Percentiles rank a stretch among this genome's conserved stretches.
These are phyloP conservation scores for Wickerhamomyces sydowiorum DNA, from an alignment of 805 yeast species.

Conservation along the genomic window DNA sequence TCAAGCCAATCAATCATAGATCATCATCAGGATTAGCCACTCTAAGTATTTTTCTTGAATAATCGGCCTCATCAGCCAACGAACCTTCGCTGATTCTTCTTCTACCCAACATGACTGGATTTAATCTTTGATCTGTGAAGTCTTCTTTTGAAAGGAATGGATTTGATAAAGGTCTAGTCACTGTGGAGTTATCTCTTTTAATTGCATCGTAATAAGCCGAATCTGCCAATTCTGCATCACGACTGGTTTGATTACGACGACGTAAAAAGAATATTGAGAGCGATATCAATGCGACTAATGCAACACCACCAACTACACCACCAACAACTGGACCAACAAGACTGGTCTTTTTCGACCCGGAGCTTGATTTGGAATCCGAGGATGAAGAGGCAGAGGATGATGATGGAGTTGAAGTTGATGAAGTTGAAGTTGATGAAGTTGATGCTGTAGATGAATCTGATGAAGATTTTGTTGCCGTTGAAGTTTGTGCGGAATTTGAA, in stretches of 20 bases:
- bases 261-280: slow-evolving; percentile 33
- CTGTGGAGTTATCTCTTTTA: slow-evolving; percentile 36
- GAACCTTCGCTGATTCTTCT: slow-evolving; percentile 83
- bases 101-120: slow-evolving; percentile 76
- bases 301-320: slow-evolving; percentile 54
- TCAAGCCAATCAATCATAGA: not conserved
- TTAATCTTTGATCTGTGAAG: slow-evolving; percentile 56
- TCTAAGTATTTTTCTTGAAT: slow-evolving; percentile 70
- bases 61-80: slow-evolving; percentile 80
- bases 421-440: slow-evolving; percentile 9
- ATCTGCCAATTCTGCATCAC: slow-evolving; percentile 45
- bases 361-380: not conserved
- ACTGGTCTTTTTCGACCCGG: slow-evolving; percentile 19
- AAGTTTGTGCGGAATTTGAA: too few relatives aligned
- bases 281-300: slow-evolving; percentile 37
- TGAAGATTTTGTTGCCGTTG: not conserved
- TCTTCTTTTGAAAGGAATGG: slow-evolving; percentile 64
- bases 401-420: slow-evolving; percentile 21
- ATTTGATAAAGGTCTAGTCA: slow-evolving; percentile 35
- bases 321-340: slow-evolving; percentile 57
- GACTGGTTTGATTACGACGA: slow-evolving; percentile 25
- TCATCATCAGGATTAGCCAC: slow-evolving; percentile 83
- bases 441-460: slow-evolving; percentile 1
- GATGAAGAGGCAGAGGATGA: slow-evolving; percentile 7
- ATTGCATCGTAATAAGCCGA: slow-evolving; percentile 53